These are phyloP conservation scores for Blepharisma japonicum DNA, from an alignment of 73 alveolate genomes.

Conservation along the genomic window DNA sequence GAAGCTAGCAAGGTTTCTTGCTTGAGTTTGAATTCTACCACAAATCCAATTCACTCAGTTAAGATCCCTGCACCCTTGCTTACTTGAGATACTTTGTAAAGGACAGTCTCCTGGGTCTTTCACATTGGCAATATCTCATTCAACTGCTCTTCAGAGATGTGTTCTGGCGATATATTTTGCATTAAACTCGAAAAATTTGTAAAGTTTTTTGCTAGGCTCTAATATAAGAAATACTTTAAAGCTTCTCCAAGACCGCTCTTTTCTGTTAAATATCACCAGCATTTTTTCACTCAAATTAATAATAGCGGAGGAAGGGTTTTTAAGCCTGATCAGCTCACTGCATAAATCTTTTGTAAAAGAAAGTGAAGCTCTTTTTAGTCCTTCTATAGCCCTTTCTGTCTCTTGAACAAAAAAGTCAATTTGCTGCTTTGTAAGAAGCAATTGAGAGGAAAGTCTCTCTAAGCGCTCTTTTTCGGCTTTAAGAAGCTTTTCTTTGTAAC, in stretches of 20 bases:
- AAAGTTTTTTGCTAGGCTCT: not conserved
- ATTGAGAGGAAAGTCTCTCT: not conserved
- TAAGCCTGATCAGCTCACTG: not conserved
- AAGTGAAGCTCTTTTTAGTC: not conserved
- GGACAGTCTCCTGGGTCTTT: constrained; percentile 5
- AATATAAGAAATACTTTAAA: not conserved
- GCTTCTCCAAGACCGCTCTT: not conserved
- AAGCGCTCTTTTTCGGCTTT: not conserved
- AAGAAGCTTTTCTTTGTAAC: not conserved
- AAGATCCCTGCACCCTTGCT: not conserved
- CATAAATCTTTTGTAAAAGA: not conserved
- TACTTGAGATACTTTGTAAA: not conserved
- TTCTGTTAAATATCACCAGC: not conserved
- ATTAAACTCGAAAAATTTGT: not conserved
- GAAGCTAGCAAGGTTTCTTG: constrained; percentile 7
- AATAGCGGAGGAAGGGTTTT: not conserved
- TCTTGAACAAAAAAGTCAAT: not conserved
- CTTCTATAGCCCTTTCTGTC: not conserved
- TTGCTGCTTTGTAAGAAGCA: not conserved
- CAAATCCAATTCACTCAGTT: constrained; percentile 9
- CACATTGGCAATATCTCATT: constrained; percentile 20
- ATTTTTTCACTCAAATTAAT: not conserved
- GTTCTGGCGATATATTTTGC: not conserved
- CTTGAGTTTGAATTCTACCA: constrained; percentile 9
- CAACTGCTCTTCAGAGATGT: not conserved